Percentiles rank a stretch among this genome's conserved stretches.
Conservation (phyloP, 805 yeast genomes). For the Candida sphagnicola region DNA sequence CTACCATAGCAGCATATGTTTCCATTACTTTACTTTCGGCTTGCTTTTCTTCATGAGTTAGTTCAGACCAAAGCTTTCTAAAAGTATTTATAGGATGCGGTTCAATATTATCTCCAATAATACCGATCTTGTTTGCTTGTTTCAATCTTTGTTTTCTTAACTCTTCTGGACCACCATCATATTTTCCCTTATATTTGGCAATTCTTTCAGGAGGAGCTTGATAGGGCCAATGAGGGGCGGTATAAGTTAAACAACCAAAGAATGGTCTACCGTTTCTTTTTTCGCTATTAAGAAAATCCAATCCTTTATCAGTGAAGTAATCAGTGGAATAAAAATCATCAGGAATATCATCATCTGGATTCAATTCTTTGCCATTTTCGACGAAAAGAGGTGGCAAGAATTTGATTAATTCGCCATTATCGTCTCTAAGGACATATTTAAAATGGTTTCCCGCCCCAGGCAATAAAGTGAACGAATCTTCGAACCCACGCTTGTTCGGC, state of each 20-base stretch:
- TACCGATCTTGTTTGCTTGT: constrained; percentile 41
- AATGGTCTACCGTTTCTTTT: constrained; percentile 45
- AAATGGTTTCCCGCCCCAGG: constrained; percentile 60
- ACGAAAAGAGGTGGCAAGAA: constrained; percentile 39
- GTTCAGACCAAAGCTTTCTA: constrained; percentile 43
- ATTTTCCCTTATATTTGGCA: constrained; percentile 44
- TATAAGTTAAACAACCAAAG: constrained; percentile 51
- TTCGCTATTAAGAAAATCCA: constrained; percentile 30
- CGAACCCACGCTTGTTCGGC: constrained; percentile 49
- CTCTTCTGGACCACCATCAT: constrained; percentile 46
- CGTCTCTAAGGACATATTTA: constrained; percentile 39
- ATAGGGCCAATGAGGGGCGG: constrained; percentile 68
- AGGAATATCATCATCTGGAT: constrained; percentile 36
- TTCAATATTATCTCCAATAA: constrained; percentile 38
- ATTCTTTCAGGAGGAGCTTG: constrained; percentile 52
- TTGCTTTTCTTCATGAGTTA: constrained; percentile 32
- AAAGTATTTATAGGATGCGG: constrained; percentile 44
- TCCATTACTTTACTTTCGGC: constrained; percentile 47
- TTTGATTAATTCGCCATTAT: constrained; percentile 21
- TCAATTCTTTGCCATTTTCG: constrained; percentile 33
- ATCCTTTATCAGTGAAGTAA: constrained; percentile 40
- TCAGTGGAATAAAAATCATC: constrained; percentile 46
- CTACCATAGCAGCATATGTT: constrained; percentile 64
- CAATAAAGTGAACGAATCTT: constrained; percentile 44
- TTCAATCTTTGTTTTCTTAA: constrained; percentile 37